phyloP scores from a whole-genome alignment of 495 filamentous ascomycete genomes.

The Ramalina intermedia region DNA sequence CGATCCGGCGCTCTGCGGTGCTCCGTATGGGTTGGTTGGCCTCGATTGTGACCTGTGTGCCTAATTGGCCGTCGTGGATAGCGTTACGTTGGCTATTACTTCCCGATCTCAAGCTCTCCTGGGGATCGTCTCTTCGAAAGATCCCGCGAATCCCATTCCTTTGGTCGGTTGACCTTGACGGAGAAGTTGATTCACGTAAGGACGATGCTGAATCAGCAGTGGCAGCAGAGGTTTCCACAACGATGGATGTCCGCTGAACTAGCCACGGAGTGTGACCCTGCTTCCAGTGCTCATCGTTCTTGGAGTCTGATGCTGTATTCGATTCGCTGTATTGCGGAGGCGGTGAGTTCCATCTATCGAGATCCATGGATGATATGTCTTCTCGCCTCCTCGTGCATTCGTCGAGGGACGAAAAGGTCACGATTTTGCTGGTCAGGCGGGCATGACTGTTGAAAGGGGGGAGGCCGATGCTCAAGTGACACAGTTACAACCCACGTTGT shows the following conservation, averaged over 20 bases:
- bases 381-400: no score
- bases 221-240: background rate
- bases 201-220: background rate
- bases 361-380: background rate
- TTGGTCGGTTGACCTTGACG: background rate
- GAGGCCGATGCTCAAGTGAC: no score
- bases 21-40: slow-evolving; percentile 1
- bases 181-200: background rate
- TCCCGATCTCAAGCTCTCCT: background rate
- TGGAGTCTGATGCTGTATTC: background rate
- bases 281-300: background rate
- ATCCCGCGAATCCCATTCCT: background rate
- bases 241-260: slow-evolving; percentile 5
- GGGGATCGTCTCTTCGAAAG: background rate
- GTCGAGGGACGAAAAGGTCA: no score
- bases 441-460: no score
- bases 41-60: slow-evolving; percentile 4
- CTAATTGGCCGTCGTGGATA: background rate
- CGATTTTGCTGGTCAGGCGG: no score
- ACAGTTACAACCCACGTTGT: no score
- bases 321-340: slow-evolving; percentile 5
- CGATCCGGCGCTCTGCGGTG: background rate
- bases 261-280: slow-evolving; percentile 1
- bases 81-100: background rate
- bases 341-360: background rate